phyloP scores from a whole-genome alignment of 192 early-diverging fungal species.

The Linnemannia exigua region DNA sequence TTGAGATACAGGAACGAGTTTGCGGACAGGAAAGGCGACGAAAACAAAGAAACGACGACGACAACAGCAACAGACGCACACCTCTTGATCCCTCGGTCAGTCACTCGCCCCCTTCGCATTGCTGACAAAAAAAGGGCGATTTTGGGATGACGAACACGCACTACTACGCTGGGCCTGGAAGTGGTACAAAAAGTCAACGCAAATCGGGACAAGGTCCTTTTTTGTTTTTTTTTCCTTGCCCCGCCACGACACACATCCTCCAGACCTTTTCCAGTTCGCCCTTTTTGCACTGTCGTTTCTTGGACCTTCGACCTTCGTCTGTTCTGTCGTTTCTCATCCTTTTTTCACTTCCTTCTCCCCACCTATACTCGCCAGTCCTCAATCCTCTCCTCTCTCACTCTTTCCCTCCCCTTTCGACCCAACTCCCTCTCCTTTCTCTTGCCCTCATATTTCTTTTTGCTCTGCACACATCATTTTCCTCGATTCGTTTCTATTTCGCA shows the following conservation, averaged over 20 bases:
- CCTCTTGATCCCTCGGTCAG: not conserved
- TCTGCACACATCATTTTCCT: conserved; percentile 11
- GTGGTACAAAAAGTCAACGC: not conserved
- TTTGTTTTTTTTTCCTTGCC: not conserved
- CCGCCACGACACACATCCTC: not conserved
- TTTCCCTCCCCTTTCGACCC: not conserved
- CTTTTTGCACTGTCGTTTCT: not conserved
- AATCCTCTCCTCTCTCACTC: not conserved
- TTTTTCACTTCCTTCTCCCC: not conserved
- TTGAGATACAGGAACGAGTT: not conserved
- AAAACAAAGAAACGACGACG: not conserved
- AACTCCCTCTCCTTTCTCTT: conserved; percentile 9
- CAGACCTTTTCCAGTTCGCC: not conserved
- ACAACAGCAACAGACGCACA: not conserved
- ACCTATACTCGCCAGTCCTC: not conserved
- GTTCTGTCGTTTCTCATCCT: not conserved
- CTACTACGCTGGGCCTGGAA: not conserved
- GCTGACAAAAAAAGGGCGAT: not conserved
- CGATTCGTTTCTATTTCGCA: not conserved
- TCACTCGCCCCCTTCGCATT: not conserved
- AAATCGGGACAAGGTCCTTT: not conserved
- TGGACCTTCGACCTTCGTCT: not conserved
- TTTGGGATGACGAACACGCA: not conserved
- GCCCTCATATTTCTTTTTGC: not conserved
- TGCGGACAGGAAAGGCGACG: not conserved